phyloP scores from a whole-genome alignment of 352 stramenopile species.

The Pelagophyceae sp. region DNA sequence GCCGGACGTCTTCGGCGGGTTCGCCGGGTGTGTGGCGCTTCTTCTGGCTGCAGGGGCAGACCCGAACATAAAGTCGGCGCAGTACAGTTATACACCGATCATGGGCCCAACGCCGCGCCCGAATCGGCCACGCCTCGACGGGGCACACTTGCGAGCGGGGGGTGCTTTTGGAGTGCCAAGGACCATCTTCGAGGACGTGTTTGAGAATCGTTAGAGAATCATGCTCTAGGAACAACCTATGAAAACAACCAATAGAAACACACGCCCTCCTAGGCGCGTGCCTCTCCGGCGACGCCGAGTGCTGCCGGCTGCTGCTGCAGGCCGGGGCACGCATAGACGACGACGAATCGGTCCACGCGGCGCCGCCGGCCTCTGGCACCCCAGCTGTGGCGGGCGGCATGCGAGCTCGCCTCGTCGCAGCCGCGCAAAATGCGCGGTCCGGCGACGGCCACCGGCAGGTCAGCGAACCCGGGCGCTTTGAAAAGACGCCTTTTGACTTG shows the following conservation, averaged over 20 bases:
- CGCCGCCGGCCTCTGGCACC: too few species aligned
- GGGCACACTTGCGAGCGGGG: too few species aligned
- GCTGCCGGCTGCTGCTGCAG: conserved; percentile 2
- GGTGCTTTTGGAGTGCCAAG: too few species aligned
- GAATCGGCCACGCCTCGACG: too few species aligned
- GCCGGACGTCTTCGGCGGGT: not conserved
- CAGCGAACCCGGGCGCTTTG: too few species aligned
- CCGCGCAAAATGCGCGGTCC: not conserved
- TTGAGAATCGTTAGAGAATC: too few species aligned
- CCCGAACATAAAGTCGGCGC: not conserved
- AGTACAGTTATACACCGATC: not conserved
- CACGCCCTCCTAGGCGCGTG: not conserved
- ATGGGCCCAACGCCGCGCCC: not conserved
- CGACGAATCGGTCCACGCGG: not conserved
- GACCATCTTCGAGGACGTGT: too few species aligned
- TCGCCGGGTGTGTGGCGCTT: not conserved
- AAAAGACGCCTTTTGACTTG: too few species aligned
- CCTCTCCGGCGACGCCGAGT: not conserved
- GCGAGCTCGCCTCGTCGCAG: not conserved
- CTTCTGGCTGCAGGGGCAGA: conserved; percentile 4
- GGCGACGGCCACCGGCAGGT: not conserved
- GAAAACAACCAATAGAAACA: too few species aligned
- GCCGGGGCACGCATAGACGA: not conserved
- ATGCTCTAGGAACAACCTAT: too few species aligned
- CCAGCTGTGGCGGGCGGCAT: not conserved